A percentile compares a stretch with the other conserved stretches of the same genome.
Conservation (phyloP, 139 green algal genomes). For the Chlamydomonas applanata region DNA sequence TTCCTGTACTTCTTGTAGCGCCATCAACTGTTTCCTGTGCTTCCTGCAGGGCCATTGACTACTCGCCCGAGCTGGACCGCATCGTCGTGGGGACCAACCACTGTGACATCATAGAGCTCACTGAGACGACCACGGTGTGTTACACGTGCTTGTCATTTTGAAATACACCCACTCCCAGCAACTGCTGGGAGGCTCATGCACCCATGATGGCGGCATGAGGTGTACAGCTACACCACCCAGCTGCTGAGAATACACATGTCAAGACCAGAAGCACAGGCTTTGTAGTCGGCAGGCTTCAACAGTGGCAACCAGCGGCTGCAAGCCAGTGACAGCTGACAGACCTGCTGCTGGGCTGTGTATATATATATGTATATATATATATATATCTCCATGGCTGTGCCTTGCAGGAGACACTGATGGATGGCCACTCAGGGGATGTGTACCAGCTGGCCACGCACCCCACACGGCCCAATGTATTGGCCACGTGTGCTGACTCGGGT, state of each 20-base stretch:
- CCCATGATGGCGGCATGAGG: no score
- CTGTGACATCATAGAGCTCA: constrained; percentile 55
- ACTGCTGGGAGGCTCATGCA: no score
- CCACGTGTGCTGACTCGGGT: constrained; percentile 29
- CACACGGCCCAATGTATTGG: constrained; percentile 38
- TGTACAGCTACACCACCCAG: no score
- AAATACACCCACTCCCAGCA: constrained; percentile 18
- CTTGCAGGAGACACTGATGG: constrained; percentile 52
- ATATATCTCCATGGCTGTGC: no score
- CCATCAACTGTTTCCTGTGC: neutral
- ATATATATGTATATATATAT: no score
- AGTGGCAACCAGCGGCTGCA: no score
- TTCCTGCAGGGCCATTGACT: constrained; percentile 39
- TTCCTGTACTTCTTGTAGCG: neutral
- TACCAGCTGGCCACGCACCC: constrained; percentile 60
- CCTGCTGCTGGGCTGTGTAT: no score
- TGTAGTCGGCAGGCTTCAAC: no score
- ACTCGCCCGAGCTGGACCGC: constrained; percentile 17
- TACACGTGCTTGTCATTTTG: neutral
- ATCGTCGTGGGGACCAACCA: constrained; percentile 58
- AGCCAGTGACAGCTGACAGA: no score
- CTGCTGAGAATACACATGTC: no score
- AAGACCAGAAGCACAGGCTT: no score
- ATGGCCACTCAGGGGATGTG: constrained; percentile 62
- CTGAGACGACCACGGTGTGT: constrained; percentile 4